Evolutionary conservation across 2,329 filamentous ascomycete species (phyloP).

Genomic region (Alternaria sp.): DNA sequence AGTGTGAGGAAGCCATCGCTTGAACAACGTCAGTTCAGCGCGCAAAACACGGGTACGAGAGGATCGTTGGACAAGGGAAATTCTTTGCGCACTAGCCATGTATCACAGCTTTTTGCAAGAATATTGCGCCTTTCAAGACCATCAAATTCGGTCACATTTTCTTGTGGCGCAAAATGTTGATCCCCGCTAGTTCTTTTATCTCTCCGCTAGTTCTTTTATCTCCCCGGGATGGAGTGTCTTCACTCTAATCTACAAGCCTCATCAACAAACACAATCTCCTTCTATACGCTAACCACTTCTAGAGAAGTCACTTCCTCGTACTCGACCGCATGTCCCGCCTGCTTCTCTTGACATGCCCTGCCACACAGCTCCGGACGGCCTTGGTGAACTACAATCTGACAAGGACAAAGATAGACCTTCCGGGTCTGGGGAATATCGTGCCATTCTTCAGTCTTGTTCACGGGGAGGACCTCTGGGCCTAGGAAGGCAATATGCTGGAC

Average conservation of each 20-base stretch:
- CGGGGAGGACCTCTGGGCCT: not conserved
- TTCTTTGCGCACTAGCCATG: not conserved
- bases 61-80: no score
- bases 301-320: slow-evolving; percentile 24
- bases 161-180: not conserved
- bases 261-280: slow-evolving; percentile 17
- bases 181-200: not conserved
- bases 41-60: no score
- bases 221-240: no score
- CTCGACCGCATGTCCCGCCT: not conserved
- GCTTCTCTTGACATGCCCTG: not conserved
- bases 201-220: not conserved
- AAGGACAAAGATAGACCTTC: slow-evolving; percentile 30
- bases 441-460: slow-evolving; percentile 6
- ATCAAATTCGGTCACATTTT: not conserved
- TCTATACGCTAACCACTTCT: slow-evolving; percentile 20
- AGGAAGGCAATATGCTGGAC: not conserved
- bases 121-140: not conserved
- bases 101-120: not conserved
- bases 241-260: not conserved
- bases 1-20: not conserved
- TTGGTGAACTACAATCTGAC: slow-evolving; percentile 18
- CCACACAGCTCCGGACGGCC: slow-evolving; percentile 1
- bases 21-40: not conserved
- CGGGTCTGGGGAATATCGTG: not conserved